Conservation (phyloP, 306 rosid species). For the Mimosa bimucronata region DNA sequence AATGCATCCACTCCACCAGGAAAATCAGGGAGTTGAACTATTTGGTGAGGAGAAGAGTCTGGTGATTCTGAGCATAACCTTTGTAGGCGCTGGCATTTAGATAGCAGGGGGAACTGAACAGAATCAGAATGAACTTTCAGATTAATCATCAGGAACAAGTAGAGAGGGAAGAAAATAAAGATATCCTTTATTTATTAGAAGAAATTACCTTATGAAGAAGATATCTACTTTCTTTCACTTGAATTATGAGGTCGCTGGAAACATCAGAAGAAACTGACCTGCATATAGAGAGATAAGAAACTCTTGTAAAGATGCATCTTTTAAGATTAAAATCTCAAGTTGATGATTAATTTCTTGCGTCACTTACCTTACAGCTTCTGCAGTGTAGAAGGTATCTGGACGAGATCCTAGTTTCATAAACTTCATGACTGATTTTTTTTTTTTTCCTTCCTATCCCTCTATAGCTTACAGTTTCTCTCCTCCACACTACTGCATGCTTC, state of each 20-base stretch:
- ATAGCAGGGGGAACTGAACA: slow-evolving; percentile 86
- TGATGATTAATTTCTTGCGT: neutral
- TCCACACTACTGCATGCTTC: slow-evolving; percentile 42
- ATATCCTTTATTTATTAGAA: slow-evolving; percentile 1
- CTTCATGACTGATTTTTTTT: slow-evolving; percentile 64
- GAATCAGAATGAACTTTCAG: slow-evolving; percentile 36
- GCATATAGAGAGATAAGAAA: slow-evolving; percentile 36
- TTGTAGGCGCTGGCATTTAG: slow-evolving; percentile 78
- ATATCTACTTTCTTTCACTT: slow-evolving; percentile 82
- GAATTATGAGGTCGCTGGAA: slow-evolving; percentile 87
- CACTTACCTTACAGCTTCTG: slow-evolving; percentile 76
- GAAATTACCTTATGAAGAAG: slow-evolving; percentile 84
- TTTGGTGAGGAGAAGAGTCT: slow-evolving; percentile 61
- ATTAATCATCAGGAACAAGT: neutral
- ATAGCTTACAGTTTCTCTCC: slow-evolving; percentile 47
- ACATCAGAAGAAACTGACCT: slow-evolving; percentile 93
- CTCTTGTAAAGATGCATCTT: slow-evolving; percentile 13
- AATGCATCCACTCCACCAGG: slow-evolving; percentile 83
- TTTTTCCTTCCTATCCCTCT: slow-evolving; percentile 13
- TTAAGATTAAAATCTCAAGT: neutral
- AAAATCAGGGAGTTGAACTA: slow-evolving; percentile 78
- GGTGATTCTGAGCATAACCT: slow-evolving; percentile 69
- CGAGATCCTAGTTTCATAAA: slow-evolving; percentile 98
- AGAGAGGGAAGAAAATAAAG: neutral
- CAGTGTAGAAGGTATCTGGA: slow-evolving; percentile 81